A percentile compares a stretch with the other conserved stretches of the same genome.
These are phyloP conservation scores for Aspergillus sp. DNA, from an alignment of 2,329 filamentous ascomycete genomes.

Conservation along the genomic window DNA sequence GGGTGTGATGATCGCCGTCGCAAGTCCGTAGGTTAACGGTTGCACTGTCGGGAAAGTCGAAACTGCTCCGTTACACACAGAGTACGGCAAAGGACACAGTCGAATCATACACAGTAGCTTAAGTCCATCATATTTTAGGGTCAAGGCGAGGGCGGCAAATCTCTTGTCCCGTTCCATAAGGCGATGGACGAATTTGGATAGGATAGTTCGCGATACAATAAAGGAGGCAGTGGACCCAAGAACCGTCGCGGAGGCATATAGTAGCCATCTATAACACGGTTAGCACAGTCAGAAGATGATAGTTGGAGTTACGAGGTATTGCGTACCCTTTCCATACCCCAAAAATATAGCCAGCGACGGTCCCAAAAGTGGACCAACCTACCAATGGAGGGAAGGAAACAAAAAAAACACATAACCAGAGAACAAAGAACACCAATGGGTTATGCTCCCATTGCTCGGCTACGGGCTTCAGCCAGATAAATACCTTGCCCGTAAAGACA, in stretches of 20 bases:
- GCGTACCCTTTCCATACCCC: conserved; percentile 68
- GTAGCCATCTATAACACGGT: conserved; percentile 65
- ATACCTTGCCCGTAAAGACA: conserved; percentile 76
- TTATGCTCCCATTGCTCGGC: conserved; percentile 75
- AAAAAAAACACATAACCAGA: conserved; percentile 71
- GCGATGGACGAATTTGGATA: conserved; percentile 74
- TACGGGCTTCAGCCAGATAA: conserved; percentile 68
- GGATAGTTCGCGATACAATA: conserved; percentile 71
- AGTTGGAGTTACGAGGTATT: conserved; percentile 19
- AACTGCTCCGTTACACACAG: conserved; percentile 87
- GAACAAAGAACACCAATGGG: conserved; percentile 67
- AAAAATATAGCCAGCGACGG: conserved; percentile 68
- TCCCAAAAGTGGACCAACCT: conserved; percentile 77
- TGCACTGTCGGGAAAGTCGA: conserved; percentile 88
- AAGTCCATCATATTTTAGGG: conserved; percentile 84
- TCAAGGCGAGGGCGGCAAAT: conserved; percentile 84
- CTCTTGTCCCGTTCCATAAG: conserved; percentile 79
- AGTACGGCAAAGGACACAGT: conserved; percentile 89
- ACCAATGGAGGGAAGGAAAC: conserved; percentile 85
- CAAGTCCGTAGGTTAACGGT: conserved; percentile 70
- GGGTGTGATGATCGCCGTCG: conserved; percentile 77
- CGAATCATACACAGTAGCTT: conserved; percentile 88
- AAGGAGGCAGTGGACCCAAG: conserved; percentile 77
- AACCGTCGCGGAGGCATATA: conserved; percentile 75
- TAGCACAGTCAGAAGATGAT: conserved; percentile 3